Percentiles rank a stretch among this genome's conserved stretches.
Evolutionary conservation across 768 basidiomycete genomes (phyloP).

Genomic region (Clathrus columnatus): DNA sequence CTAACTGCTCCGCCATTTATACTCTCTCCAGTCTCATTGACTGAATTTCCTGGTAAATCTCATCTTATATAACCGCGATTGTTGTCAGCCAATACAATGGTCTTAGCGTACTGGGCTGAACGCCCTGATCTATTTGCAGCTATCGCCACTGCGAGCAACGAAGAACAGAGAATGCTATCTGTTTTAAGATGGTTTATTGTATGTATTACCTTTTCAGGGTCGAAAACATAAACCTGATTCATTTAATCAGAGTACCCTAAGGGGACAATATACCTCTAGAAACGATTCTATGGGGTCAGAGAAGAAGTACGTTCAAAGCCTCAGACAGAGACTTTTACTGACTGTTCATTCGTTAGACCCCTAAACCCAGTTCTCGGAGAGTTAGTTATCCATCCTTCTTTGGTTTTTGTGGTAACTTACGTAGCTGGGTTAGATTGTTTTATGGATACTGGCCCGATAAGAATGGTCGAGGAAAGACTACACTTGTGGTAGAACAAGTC

Average conservation of each 20-base stretch:
- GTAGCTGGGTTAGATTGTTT: constrained; percentile 48
- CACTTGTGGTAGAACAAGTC: constrained; percentile 86
- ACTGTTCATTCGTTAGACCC: constrained; percentile 42
- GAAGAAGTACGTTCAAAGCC: constrained; percentile 61
- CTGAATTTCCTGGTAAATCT: constrained; percentile 77
- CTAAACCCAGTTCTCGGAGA: constrained; percentile 94
- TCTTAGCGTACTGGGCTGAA: constrained; percentile 91
- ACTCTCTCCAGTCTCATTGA: constrained; percentile 81
- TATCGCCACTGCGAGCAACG: constrained; percentile 67
- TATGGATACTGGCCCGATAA: constrained; percentile 81
- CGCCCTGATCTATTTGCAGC: constrained; percentile 82
- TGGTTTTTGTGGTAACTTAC: background rate
- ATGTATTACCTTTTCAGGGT: constrained; percentile 30
- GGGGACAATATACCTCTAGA: constrained; percentile 89
- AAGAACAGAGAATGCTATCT: constrained; percentile 64
- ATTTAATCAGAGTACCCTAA: constrained; percentile 64
- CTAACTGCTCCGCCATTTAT: constrained; percentile 88
- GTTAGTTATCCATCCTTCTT: constrained; percentile 36
- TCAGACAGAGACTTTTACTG: constrained; percentile 5
- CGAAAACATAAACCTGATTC: constrained; percentile 18
- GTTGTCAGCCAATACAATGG: constrained; percentile 1
- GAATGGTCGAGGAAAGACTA: constrained; percentile 67
- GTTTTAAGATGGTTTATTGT: constrained; percentile 97
- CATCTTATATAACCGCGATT: background rate
- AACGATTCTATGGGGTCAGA: constrained; percentile 96